These are phyloP conservation scores for Echium plantagineum DNA, from an alignment of 257 asterid genomes.

Conservation along the genomic window DNA sequence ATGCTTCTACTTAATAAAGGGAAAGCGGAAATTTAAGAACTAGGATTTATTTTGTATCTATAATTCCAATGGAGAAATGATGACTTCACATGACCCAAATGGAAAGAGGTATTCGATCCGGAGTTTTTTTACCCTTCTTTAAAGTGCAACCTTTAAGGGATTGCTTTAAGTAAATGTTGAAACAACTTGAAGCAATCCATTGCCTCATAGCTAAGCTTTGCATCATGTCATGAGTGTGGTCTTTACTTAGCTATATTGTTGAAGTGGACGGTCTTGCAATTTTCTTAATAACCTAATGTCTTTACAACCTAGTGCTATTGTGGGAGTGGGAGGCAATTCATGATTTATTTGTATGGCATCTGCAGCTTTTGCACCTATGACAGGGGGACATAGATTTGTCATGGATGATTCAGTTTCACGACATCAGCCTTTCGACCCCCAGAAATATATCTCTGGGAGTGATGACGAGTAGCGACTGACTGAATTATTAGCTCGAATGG, in stretches of 20 bases:
- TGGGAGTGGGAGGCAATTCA: not conserved
- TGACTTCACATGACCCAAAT: not conserved
- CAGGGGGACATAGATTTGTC: slow-evolving; percentile 29
- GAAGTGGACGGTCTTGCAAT: not conserved
- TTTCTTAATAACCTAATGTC: not conserved
- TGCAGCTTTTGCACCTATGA: slow-evolving; percentile 94
- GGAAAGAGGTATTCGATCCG: not conserved
- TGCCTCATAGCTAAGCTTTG: too few species aligned
- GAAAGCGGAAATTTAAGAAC: not conserved
- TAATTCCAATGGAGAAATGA: not conserved
- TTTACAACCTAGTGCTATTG: not conserved
- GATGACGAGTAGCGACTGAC: slow-evolving; percentile 25
- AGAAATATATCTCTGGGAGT: slow-evolving; percentile 62
- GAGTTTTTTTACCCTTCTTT: not conserved
- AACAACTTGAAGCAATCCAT: too few species aligned
- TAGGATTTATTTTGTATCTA: not conserved
- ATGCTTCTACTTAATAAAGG: not conserved
- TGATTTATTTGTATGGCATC: slow-evolving; percentile 30
- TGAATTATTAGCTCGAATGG: too few species aligned
- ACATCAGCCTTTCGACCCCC: slow-evolving; percentile 59
- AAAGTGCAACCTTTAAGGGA: not conserved
- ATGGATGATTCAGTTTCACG: slow-evolving; percentile 26
- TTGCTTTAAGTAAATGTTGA: too few species aligned
- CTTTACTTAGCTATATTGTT: too few species aligned
- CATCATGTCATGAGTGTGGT: too few species aligned